These are phyloP conservation scores for Pestalotiopsis sp. DNA, from an alignment of 2,329 filamentous ascomycete genomes.

Conservation along the genomic window DNA sequence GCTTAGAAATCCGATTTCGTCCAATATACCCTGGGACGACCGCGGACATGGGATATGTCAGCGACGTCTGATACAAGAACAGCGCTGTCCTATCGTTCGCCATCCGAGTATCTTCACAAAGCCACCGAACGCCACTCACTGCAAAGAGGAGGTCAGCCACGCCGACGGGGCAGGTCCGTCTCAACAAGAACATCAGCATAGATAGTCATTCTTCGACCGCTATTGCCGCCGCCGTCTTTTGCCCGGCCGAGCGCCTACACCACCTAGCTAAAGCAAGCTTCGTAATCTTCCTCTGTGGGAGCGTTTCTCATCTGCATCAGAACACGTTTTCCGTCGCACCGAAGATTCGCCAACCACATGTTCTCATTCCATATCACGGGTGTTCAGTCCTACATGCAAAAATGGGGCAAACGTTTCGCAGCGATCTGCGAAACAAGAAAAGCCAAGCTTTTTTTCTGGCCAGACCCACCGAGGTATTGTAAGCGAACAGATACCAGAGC, in stretches of 20 bases:
- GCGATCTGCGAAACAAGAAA: constrained; percentile 17
- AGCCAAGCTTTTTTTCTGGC: neutral
- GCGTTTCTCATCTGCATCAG: neutral
- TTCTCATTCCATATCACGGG: neutral
- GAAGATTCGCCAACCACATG: neutral
- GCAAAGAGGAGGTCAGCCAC: too few relatives aligned
- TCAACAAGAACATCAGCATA: neutral
- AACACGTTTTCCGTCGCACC: neutral
- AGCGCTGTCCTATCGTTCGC: too few relatives aligned
- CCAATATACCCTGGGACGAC: too few relatives aligned
- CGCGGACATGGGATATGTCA: too few relatives aligned
- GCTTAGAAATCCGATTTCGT: too few relatives aligned
- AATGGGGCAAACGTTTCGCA: neutral
- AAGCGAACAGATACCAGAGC: neutral
- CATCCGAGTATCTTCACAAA: too few relatives aligned
- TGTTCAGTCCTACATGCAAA: neutral
- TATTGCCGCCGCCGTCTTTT: neutral
- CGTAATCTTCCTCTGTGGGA: neutral
- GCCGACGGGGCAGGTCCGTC: neutral
- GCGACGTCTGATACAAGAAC: too few relatives aligned
- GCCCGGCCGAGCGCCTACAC: neutral
- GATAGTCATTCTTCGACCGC: neutral
- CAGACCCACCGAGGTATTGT: neutral
- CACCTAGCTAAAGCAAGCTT: neutral
- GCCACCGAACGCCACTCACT: too few relatives aligned